Percentiles rank a stretch among this genome's conserved stretches.
Evolutionary conservation across 169 alveolate species (phyloP).

Genomic region (Cardiosporidium cionae): DNA sequence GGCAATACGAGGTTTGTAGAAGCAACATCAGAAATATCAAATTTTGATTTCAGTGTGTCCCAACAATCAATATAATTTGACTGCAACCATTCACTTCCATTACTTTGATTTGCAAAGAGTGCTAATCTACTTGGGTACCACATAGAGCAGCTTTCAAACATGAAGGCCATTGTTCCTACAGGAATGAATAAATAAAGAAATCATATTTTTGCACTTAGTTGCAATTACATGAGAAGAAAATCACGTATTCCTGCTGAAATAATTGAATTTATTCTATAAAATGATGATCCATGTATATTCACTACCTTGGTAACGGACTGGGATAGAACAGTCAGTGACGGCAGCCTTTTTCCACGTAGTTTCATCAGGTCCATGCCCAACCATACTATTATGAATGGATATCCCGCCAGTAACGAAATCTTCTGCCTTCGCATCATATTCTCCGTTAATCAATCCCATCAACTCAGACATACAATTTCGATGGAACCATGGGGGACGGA

Average conservation of each 20-base stretch:
- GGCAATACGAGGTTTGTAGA: too few relatives aligned
- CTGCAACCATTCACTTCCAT: slow-evolving; percentile 32
- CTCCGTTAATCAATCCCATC: slow-evolving; percentile 70
- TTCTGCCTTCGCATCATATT: slow-evolving; percentile 67
- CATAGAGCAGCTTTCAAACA: slow-evolving; percentile 53
- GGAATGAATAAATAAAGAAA: neutral
- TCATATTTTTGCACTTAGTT: neutral
- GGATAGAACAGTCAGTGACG: slow-evolving; percentile 25
- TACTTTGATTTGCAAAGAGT: slow-evolving; percentile 7
- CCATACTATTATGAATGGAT: slow-evolving; percentile 56
- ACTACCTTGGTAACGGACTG: slow-evolving; percentile 37
- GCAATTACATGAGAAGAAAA: too few relatives aligned
- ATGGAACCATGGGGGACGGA: slow-evolving; percentile 76
- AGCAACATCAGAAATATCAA: neutral
- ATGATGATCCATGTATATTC: neutral
- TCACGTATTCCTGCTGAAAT: neutral
- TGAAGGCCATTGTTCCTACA: slow-evolving; percentile 50
- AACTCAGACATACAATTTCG: slow-evolving; percentile 70
- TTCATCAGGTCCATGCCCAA: slow-evolving; percentile 78
- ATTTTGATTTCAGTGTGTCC: neutral
- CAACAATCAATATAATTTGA: neutral
- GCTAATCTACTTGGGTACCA: slow-evolving; percentile 25
- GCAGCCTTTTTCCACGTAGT: slow-evolving; percentile 46
- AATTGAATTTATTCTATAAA: neutral
- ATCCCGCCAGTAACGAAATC: slow-evolving; percentile 56